These are phyloP conservation scores for Quercus cerris DNA, from an alignment of 306 rosid species.

Conservation along the genomic window DNA sequence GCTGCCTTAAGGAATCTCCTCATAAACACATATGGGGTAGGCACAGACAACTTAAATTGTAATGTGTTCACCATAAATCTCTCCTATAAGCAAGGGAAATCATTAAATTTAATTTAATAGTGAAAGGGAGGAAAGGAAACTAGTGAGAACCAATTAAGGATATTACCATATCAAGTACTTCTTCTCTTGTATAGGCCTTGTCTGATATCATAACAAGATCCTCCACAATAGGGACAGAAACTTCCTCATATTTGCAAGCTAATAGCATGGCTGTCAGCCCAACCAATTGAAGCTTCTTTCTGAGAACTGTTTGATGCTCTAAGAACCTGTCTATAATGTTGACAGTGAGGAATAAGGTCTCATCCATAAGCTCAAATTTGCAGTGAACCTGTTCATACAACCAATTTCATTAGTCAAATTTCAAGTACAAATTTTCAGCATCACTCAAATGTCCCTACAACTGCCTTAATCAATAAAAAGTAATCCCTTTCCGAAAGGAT, in stretches of 20 bases:
- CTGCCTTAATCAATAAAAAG: not conserved
- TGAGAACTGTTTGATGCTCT: constrained; percentile 29
- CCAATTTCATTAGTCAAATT: not conserved
- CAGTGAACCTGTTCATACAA: constrained; percentile 40
- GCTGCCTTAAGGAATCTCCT: constrained; percentile 44
- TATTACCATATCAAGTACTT: constrained; percentile 36
- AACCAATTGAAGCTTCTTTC: constrained; percentile 46
- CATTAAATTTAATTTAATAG: constrained; percentile 10
- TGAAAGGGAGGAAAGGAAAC: not conserved
- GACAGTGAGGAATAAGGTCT: constrained; percentile 40
- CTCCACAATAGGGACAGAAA: constrained; percentile 37
- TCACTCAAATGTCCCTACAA: not conserved
- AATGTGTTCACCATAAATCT: constrained; percentile 40
- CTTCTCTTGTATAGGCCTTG: constrained; percentile 37
- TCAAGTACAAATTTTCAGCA: not conserved
- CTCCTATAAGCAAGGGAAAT: constrained; percentile 24
- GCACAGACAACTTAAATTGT: constrained; percentile 39
- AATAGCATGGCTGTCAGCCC: constrained; percentile 44
- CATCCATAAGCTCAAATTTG: constrained; percentile 45
- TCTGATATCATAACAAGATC: constrained; percentile 43
- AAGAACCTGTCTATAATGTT: constrained; percentile 43
- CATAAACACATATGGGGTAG: constrained; percentile 44
- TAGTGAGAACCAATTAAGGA: not conserved
- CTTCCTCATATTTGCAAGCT: constrained; percentile 53
- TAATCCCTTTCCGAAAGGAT: not conserved